These are phyloP conservation scores for Primulina huaijiensis DNA, from an alignment of 257 asterid species.

Conservation along the genomic window DNA sequence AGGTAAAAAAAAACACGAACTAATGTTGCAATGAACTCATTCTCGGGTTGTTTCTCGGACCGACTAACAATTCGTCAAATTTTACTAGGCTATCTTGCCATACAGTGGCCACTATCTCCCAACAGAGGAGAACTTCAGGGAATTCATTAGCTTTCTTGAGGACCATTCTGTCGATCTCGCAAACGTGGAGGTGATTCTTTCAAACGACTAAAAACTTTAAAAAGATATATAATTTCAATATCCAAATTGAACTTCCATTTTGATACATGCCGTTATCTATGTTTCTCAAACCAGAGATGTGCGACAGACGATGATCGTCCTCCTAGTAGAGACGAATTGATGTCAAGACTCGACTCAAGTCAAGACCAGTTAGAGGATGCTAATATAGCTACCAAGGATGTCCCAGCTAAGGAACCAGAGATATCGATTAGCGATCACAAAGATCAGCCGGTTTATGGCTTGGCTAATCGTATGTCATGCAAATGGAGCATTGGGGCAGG, in stretches of 20 bases:
- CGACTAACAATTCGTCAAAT: not conserved
- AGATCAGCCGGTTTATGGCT: slow-evolving; percentile 35
- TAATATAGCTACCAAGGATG: slow-evolving; percentile 17
- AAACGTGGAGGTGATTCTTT: slow-evolving; percentile 60
- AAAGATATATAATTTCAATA: no score
- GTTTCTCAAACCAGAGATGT: slow-evolving; percentile 49
- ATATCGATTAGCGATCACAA: slow-evolving; percentile 7
- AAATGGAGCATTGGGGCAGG: slow-evolving; percentile 91
- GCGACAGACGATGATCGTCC: slow-evolving; percentile 73
- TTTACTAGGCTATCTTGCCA: slow-evolving; percentile 80
- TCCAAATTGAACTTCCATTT: not conserved
- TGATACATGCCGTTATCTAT: not conserved
- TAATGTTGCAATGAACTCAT: not conserved
- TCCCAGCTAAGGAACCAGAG: slow-evolving; percentile 23
- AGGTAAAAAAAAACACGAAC: slow-evolving; percentile 38
- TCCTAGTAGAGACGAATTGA: slow-evolving; percentile 26
- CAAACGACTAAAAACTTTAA: no score
- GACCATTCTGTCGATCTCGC: slow-evolving; percentile 70
- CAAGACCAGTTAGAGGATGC: slow-evolving; percentile 19
- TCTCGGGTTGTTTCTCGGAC: not conserved
- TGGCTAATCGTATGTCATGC: slow-evolving; percentile 65
- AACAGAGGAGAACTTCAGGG: slow-evolving; percentile 79
- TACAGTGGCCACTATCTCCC: slow-evolving; percentile 96
- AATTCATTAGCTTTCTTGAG: slow-evolving; percentile 74
- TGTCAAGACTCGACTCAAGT: slow-evolving; percentile 32